These are phyloP conservation scores for Trypanosoma rangeli DNA, from an alignment of 208 protist genomes.

Conservation along the genomic window DNA sequence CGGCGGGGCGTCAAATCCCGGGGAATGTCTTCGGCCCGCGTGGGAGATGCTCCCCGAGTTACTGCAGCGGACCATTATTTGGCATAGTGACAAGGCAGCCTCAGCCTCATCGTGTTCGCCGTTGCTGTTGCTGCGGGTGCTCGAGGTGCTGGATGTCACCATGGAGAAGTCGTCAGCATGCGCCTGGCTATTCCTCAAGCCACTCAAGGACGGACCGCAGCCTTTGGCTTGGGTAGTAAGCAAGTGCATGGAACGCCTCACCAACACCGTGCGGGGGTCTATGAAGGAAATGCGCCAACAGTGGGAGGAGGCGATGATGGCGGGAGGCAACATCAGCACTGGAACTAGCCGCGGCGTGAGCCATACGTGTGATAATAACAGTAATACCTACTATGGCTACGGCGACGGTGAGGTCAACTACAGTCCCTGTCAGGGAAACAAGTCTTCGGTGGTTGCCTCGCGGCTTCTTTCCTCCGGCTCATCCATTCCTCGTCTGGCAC, in stretches of 20 bases:
- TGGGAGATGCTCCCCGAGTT: slow-evolving; percentile 31
- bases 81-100: background rate
- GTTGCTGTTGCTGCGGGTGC: slow-evolving; percentile 6
- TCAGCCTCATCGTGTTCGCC: background rate
- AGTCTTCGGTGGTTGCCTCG: slow-evolving; percentile 1
- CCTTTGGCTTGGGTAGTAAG: slow-evolving; percentile 21
- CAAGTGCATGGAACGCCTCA: slow-evolving; percentile 27
- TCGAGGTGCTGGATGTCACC: slow-evolving; percentile 29
- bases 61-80: slow-evolving; percentile 21
- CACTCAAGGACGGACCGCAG: slow-evolving; percentile 19
- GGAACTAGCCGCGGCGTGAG: background rate
- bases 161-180: slow-evolving; percentile 16
- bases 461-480: slow-evolving; percentile 30
- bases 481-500: slow-evolving; percentile 27
- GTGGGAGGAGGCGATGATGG: background rate
- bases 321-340: background rate
- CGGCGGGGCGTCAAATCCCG: background rate
- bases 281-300: slow-evolving; percentile 37
- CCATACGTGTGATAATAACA: background rate
- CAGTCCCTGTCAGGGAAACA: background rate
- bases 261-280: slow-evolving; percentile 27
- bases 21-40: slow-evolving; percentile 10
- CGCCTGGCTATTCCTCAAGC: slow-evolving; percentile 33
- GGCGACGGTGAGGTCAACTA: background rate
- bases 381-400: background rate